These are phyloP conservation scores for Lactarius sanguifluus DNA, from an alignment of 768 basidiomycete genomes.

Conservation along the genomic window DNA sequence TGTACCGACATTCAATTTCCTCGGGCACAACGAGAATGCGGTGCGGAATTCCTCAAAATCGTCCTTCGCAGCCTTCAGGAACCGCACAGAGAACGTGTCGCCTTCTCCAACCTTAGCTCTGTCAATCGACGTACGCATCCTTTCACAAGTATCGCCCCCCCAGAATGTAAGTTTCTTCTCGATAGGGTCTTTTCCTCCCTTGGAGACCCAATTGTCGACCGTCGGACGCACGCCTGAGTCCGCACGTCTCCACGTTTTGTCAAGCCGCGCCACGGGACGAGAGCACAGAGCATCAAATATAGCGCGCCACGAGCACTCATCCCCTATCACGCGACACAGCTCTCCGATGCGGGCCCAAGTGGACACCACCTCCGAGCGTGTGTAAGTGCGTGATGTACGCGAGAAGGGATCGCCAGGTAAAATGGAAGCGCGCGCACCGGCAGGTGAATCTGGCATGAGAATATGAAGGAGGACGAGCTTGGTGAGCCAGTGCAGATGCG, in stretches of 20 bases:
- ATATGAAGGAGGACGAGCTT: conserved; percentile 69
- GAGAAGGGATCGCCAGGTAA: conserved; percentile 34
- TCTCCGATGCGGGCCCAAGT: conserved; percentile 76
- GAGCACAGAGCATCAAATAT: conserved; percentile 70
- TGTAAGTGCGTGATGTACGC: conserved; percentile 58
- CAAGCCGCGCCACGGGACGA: conserved; percentile 70
- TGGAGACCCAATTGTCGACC: conserved; percentile 66
- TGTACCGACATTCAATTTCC: conserved; percentile 21
- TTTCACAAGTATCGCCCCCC: conserved; percentile 47
- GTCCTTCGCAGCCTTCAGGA: conserved; percentile 39
- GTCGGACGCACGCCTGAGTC: conserved; percentile 55
- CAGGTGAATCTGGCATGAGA: conserved; percentile 57
- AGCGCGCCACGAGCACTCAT: conserved; percentile 79
- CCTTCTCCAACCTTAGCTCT: conserved; percentile 20
- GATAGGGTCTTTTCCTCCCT: conserved; percentile 40
- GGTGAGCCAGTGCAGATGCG: conserved; percentile 79
- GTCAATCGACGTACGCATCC: conserved; percentile 37
- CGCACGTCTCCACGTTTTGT: conserved; percentile 78
- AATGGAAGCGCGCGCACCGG: conserved; percentile 35
- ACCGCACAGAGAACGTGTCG: conserved; percentile 47
- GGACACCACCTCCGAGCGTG: conserved; percentile 69
- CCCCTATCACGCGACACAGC: conserved; percentile 65
- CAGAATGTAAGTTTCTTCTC: conserved; percentile 58
- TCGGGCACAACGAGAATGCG: conserved; percentile 27
- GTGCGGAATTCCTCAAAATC: conserved; percentile 30